Conservation (phyloP, 805 yeast genomes). For the Starmerella vitae region DNA sequence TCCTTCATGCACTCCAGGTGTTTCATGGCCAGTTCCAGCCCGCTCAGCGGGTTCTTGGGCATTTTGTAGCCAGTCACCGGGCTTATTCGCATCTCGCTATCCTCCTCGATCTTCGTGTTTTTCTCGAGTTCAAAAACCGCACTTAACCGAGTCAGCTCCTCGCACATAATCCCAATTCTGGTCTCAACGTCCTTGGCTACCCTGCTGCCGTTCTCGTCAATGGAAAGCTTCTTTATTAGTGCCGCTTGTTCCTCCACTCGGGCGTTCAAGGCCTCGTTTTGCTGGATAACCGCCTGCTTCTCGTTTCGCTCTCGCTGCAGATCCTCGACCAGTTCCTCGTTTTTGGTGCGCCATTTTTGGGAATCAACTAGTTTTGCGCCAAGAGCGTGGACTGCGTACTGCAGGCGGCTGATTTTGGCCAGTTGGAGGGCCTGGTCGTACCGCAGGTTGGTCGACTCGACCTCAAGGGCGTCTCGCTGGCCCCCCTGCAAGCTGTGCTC, state of each 20-base stretch:
- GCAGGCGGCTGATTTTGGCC: slow-evolving; percentile 13
- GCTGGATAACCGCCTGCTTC: background rate
- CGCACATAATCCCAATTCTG: slow-evolving; percentile 3
- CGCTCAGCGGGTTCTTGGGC: slow-evolving; percentile 4
- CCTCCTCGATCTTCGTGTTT: background rate
- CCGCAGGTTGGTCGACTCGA: slow-evolving; percentile 11
- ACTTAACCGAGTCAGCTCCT: slow-evolving; percentile 5
- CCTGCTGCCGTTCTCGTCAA: background rate
- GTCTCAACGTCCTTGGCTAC: slow-evolving; percentile 4
- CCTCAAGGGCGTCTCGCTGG: slow-evolving; percentile 16
- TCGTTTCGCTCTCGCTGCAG: slow-evolving; percentile 5
- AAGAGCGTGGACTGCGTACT: slow-evolving; percentile 14
- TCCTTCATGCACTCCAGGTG: slow-evolving; percentile 7
- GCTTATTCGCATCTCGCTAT: too few species aligned
- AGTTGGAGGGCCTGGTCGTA: slow-evolving; percentile 17
- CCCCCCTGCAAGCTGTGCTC: slow-evolving; percentile 10
- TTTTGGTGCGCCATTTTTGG: slow-evolving; percentile 3
- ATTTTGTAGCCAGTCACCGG: background rate
- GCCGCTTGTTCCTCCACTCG: slow-evolving; percentile 1
- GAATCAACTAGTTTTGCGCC: slow-evolving; percentile 15
- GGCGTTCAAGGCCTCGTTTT: slow-evolving; percentile 3
- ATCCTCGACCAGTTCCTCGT: slow-evolving; percentile 5
- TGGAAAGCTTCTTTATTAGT: background rate
- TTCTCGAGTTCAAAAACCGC: background rate
- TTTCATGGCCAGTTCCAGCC: slow-evolving; percentile 2